These are phyloP conservation scores for Cytidiella melzeri DNA, from an alignment of 768 basidiomycete genomes.

Conservation along the genomic window DNA sequence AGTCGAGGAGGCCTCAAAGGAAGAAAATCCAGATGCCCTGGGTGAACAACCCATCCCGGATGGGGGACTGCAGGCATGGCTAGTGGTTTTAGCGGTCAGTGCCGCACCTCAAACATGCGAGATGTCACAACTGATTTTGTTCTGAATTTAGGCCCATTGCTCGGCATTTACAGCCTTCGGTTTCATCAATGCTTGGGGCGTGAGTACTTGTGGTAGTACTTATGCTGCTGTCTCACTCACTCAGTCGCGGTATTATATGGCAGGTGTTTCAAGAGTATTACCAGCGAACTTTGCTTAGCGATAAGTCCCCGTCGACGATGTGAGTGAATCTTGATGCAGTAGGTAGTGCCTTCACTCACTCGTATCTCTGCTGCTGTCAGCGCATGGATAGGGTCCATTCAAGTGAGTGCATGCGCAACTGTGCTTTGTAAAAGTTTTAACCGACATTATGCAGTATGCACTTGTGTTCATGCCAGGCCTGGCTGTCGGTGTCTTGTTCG, in stretches of 20 bases:
- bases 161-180: constrained; percentile 51
- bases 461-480: constrained; percentile 56
- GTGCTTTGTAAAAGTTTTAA: no score
- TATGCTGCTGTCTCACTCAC: constrained; percentile 1
- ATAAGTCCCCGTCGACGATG: constrained; percentile 55
- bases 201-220: constrained; percentile 25
- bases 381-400: constrained; percentile 75
- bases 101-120: constrained; percentile 2
- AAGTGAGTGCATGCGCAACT: constrained; percentile 31
- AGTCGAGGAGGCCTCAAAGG: no score
- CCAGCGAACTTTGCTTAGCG: constrained; percentile 41
- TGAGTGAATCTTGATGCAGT: no score
- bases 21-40: no score
- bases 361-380: constrained; percentile 31
- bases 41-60: constrained; percentile 31
- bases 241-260: neutral
- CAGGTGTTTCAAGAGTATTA: constrained; percentile 74
- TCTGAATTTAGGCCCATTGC: constrained; percentile 19
- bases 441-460: constrained; percentile 38
- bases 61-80: constrained; percentile 38
- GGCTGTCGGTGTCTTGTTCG: constrained; percentile 61
- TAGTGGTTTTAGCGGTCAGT: constrained; percentile 35
- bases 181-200: constrained; percentile 70
- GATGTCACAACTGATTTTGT: neutral
- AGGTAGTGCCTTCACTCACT: neutral